Percentiles rank a stretch among this genome's conserved stretches.
Evolutionary conservation across 73 alveolate genomes (phyloP).

Genomic region (Paramecium pentaurelia): DNA sequence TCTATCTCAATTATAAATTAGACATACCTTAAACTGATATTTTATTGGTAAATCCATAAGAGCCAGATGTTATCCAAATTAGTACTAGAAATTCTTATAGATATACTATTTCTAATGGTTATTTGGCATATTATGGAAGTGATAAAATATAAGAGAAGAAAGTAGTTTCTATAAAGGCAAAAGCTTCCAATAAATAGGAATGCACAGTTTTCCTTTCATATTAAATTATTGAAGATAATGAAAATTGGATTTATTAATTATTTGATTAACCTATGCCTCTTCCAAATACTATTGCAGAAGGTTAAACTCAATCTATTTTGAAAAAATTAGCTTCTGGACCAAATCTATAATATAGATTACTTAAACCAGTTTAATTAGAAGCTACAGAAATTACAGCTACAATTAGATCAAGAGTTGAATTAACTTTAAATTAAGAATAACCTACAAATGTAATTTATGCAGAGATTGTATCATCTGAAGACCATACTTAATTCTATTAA

Average conservation of each 20-base stretch:
- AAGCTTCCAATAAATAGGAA: not conserved
- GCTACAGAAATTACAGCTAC: not conserved
- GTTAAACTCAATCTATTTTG: not conserved
- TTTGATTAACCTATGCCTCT: not conserved
- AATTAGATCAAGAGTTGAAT: not conserved
- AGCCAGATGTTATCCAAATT: not conserved
- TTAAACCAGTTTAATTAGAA: not conserved
- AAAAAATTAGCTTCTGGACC: constrained; percentile 33
- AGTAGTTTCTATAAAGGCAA: not conserved
- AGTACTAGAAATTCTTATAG: not conserved
- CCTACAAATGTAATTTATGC: not conserved
- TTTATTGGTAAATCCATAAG: not conserved
- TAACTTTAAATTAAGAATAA: not conserved
- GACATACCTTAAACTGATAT: not conserved
- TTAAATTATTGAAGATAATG: not conserved
- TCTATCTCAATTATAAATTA: not conserved
- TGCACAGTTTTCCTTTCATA: not conserved
- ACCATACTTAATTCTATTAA: not conserved
- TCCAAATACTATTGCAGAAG: not conserved
- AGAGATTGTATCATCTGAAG: not conserved
- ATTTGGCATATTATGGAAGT: not conserved
- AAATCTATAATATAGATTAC: not conserved
- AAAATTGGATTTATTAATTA: not conserved
- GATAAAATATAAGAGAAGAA: not conserved
- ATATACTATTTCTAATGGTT: not conserved